phyloP scores from a whole-genome alignment of 352 stramenopile species.

The Globisporangium alternatum region DNA sequence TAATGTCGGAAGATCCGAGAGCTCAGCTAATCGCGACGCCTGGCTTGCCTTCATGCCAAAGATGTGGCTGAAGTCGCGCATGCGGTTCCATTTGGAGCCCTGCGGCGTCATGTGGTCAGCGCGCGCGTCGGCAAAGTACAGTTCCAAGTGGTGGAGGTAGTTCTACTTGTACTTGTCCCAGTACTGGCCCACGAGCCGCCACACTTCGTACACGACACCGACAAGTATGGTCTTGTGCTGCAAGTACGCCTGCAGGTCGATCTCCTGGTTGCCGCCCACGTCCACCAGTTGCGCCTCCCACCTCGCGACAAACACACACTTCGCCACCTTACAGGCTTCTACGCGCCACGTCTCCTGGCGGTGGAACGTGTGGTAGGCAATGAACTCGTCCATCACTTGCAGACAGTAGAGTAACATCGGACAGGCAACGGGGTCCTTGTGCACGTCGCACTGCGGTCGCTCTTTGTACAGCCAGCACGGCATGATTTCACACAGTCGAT shows the following conservation, averaged over 20 bases:
- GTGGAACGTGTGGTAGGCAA: conserved; percentile 35
- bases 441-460: conserved; percentile 38
- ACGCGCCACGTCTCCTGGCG: conserved; percentile 37
- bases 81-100: conserved; percentile 33
- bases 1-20: conserved; percentile 14
- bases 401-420: conserved; percentile 77
- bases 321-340: conserved; percentile 46
- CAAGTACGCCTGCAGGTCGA: conserved; percentile 38
- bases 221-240: conserved; percentile 25
- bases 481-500: conserved; percentile 59
- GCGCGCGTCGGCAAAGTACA: conserved; percentile 45
- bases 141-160: conserved; percentile 61
- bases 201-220: conserved; percentile 57
- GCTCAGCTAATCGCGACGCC: conserved; percentile 24
- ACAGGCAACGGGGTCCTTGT: conserved; percentile 29
- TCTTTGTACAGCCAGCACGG: conserved; percentile 56
- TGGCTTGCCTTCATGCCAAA: conserved; percentile 50
- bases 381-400: conserved; percentile 72
- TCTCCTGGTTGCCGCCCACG: conserved; percentile 9
- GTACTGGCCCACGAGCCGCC: conserved; percentile 52
- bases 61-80: conserved; percentile 39
- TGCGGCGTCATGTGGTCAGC: not conserved
- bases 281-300: conserved; percentile 44
- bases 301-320: conserved; percentile 47
- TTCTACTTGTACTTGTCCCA: conserved; percentile 61